A percentile compares a stretch with the other conserved stretches of the same genome.
Evolutionary conservation across 2,329 filamentous ascomycete species (phyloP).

Genomic region (Diplodia sapinea): DNA sequence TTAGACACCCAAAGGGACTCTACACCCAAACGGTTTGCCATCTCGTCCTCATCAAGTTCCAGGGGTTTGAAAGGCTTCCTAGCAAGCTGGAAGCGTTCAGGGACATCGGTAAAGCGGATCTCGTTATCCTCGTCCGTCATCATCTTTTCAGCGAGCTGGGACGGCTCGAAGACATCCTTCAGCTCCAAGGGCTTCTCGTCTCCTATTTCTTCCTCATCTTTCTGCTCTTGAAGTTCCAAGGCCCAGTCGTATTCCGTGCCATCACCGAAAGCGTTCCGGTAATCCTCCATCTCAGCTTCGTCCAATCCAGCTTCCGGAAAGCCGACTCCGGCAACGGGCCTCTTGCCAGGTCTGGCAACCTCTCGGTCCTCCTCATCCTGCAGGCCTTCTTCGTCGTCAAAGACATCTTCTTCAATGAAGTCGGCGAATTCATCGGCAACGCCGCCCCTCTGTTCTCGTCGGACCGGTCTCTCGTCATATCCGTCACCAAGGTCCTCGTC

Average conservation of each 20-base stretch:
- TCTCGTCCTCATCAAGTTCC: constrained; percentile 80
- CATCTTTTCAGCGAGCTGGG: constrained; percentile 90
- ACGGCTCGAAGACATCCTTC: constrained; percentile 98
- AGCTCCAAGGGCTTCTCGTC: constrained; percentile 87
- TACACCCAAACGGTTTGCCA: constrained; percentile 66
- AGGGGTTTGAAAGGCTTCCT: constrained; percentile 86
- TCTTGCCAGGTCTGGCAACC: constrained; percentile 79
- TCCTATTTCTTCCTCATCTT: constrained; percentile 75
- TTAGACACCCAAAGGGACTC: constrained; percentile 92
- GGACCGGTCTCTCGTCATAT: constrained; percentile 45
- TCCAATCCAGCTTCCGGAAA: constrained; percentile 85
- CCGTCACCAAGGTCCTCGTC: constrained; percentile 72
- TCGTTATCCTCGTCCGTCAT: constrained; percentile 94
- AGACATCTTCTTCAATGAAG: constrained; percentile 80
- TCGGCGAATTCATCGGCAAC: constrained; percentile 59
- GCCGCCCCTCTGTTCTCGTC: constrained; percentile 37
- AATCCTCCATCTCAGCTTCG: constrained; percentile 91
- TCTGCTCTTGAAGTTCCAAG: constrained; percentile 83
- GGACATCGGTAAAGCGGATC: constrained; percentile 86
- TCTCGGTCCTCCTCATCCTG: constrained; percentile 81
- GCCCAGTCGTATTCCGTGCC: constrained; percentile 97
- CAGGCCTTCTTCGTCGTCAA: constrained; percentile 80
- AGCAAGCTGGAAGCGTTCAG: constrained; percentile 91
- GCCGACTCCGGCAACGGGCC: constrained; percentile 68
- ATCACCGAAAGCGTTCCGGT: constrained; percentile 94